Evolutionary conservation across 805 yeast genomes (phyloP).

Genomic region (Scheffersomyces amazonensis): DNA sequence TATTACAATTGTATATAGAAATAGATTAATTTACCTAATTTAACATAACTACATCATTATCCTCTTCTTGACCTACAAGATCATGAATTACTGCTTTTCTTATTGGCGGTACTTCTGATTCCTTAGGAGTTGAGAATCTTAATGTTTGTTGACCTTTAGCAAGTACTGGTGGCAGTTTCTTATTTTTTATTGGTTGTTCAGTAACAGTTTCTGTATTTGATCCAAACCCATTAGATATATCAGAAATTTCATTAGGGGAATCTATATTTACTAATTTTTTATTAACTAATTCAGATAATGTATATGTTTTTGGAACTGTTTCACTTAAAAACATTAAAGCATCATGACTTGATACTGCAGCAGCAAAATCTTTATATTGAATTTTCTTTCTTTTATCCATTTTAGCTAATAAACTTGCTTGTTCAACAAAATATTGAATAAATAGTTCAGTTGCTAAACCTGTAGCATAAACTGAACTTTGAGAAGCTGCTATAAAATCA

Average conservation of each 20-base stretch:
- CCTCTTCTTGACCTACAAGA: conserved; percentile 18
- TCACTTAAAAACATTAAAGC: conserved; percentile 61
- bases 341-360: conserved; percentile 58
- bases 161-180: conserved; percentile 7
- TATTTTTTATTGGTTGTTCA: conserved; percentile 3
- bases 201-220: conserved; percentile 5
- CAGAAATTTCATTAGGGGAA: conserved; percentile 7
- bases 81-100: conserved; percentile 35
- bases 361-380: conserved; percentile 67
- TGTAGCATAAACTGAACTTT: conserved; percentile 68
- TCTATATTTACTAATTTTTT: conserved; percentile 33
- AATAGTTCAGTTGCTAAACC: conserved; percentile 80
- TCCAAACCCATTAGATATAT: not conserved
- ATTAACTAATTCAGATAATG: conserved; percentile 46
- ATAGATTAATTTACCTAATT: conserved; percentile 6
- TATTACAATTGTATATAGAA: not conserved
- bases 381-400: conserved; percentile 66
- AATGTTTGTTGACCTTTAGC: conserved; percentile 44
- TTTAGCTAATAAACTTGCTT: conserved; percentile 63
- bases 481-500: conserved; percentile 64
- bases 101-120: conserved; percentile 7
- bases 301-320: conserved; percentile 62
- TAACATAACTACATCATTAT: conserved; percentile 11
- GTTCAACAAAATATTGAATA: conserved; percentile 66
- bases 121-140: conserved; percentile 7